A percentile compares a stretch with the other conserved stretches of the same genome.
phyloP scores from a whole-genome alignment of 2,329 filamentous ascomycete species.

The Alternaria sp. region DNA sequence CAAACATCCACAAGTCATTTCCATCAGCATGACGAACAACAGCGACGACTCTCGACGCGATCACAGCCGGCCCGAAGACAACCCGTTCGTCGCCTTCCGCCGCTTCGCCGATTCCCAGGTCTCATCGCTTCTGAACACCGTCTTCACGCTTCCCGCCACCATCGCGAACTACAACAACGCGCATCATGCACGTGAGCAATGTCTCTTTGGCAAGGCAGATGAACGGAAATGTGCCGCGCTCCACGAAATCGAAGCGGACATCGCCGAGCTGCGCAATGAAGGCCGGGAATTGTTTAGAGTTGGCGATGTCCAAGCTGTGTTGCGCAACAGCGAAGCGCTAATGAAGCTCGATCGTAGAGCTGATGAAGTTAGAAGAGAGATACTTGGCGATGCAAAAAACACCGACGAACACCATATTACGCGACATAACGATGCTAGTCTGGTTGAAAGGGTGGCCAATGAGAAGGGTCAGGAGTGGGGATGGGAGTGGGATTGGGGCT shows the following conservation, averaged over 20 bases:
- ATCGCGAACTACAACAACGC: slow-evolving; percentile 45
- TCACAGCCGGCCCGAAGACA: slow-evolving; percentile 44
- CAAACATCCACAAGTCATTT: slow-evolving; percentile 14
- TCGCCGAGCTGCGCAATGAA: slow-evolving; percentile 33
- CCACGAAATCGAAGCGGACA: slow-evolving; percentile 33
- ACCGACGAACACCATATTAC: background rate
- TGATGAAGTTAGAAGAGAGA: slow-evolving; percentile 38
- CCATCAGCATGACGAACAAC: slow-evolving; percentile 35
- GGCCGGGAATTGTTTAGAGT: slow-evolving; percentile 37
- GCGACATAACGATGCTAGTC: slow-evolving; percentile 21
- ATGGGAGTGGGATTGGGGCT: slow-evolving; percentile 49
- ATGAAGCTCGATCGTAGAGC: slow-evolving; percentile 38
- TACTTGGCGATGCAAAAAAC: slow-evolving; percentile 26
- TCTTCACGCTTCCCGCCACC: slow-evolving; percentile 55
- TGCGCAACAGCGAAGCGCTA: slow-evolving; percentile 47
- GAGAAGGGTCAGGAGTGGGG: slow-evolving; percentile 48
- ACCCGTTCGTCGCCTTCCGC: slow-evolving; percentile 68
- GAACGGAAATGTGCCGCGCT: slow-evolving; percentile 39
- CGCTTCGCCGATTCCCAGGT: slow-evolving; percentile 68
- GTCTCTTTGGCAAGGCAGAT: slow-evolving; percentile 46
- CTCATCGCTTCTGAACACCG: slow-evolving; percentile 61
- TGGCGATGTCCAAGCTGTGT: slow-evolving; percentile 40
- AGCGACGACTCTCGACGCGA: slow-evolving; percentile 31
- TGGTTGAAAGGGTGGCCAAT: slow-evolving; percentile 43
- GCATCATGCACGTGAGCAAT: slow-evolving; percentile 43